phyloP scores from a whole-genome alignment of 495 filamentous ascomycete genomes.

The Neurospora sp. region DNA sequence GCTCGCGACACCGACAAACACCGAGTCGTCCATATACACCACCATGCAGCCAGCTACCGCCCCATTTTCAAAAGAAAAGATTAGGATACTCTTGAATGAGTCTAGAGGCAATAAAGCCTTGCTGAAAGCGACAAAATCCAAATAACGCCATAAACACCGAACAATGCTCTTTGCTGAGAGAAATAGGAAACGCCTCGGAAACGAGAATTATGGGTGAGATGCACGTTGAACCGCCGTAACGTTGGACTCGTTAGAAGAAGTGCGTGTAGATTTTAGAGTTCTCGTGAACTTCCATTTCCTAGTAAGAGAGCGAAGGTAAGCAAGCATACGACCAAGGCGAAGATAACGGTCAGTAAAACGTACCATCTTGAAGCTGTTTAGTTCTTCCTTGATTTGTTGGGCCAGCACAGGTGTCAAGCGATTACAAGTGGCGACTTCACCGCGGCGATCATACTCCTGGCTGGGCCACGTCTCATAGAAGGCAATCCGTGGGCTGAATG shows the following conservation, averaged over 20 bases:
- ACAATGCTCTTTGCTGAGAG: conserved; percentile 32
- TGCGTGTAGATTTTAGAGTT: conserved; percentile 98
- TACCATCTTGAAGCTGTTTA: conserved; percentile 99
- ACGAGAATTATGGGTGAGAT: conserved; percentile 31
- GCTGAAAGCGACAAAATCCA: conserved; percentile 3
- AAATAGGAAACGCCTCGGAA: conserved; percentile 23
- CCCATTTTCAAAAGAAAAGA: background rate
- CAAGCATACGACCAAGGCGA: background rate
- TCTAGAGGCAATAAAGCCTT: conserved; percentile 18
- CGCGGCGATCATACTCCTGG: conserved; percentile 90
- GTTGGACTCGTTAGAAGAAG: conserved; percentile 69
- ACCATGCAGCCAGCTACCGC: background rate
- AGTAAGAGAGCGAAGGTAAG: conserved; percentile 17
- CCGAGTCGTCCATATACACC: background rate
- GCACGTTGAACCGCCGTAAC: conserved; percentile 13
- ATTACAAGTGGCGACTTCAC: conserved; percentile 96
- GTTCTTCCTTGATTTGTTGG: conserved; percentile 98
- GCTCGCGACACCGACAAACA: background rate
- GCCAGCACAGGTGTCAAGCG: conserved; percentile 92
- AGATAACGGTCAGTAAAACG: conserved; percentile 16
- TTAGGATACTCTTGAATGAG: conserved; percentile 13
- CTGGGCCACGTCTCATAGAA: conserved; percentile 95
- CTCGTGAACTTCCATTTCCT: conserved; percentile 99
- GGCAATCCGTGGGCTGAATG: conserved; percentile 85
- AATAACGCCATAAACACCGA: conserved; percentile 42